Evolutionary conservation across 495 filamentous ascomycete species (phyloP).

Genomic region (Annulohypoxylon moriforme): DNA sequence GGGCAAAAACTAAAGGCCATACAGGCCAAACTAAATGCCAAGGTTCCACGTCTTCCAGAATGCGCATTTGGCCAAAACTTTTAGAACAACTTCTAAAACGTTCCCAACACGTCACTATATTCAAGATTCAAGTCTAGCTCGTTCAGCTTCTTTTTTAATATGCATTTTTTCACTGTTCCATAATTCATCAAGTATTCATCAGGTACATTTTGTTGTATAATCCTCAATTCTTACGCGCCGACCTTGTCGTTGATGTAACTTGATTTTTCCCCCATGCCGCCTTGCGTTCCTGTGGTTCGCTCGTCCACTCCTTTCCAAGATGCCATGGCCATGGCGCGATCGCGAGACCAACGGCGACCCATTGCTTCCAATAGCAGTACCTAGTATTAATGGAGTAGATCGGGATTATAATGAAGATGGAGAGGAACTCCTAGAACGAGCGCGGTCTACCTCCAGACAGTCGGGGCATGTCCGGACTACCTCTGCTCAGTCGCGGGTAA

Average conservation of each 20-base stretch:
- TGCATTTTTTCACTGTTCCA: slow-evolving; percentile 27
- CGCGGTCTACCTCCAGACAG: slow-evolving; percentile 48
- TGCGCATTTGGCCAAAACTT: slow-evolving; percentile 33
- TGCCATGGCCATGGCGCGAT: slow-evolving; percentile 54
- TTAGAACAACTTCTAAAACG: slow-evolving; percentile 21
- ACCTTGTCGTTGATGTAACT: slow-evolving; percentile 30
- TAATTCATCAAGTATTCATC: slow-evolving; percentile 34
- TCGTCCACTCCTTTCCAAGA: slow-evolving; percentile 41
- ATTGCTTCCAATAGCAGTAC: slow-evolving; percentile 52
- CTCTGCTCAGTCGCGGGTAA: slow-evolving; percentile 61
- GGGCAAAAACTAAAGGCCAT: no score
- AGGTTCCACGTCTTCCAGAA: slow-evolving; percentile 35
- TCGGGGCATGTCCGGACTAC: slow-evolving; percentile 54
- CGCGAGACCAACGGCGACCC: slow-evolving; percentile 51
- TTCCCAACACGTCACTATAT: slow-evolving; percentile 28
- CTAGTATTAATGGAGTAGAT: slow-evolving; percentile 47
- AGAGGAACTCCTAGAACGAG: slow-evolving; percentile 43
- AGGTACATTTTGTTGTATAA: slow-evolving; percentile 15
- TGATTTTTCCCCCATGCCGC: slow-evolving; percentile 39
- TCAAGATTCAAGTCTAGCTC: background rate
- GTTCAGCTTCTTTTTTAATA: slow-evolving; percentile 12
- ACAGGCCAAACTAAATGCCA: background rate
- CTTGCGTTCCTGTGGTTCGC: slow-evolving; percentile 36
- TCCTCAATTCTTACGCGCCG: slow-evolving; percentile 16
- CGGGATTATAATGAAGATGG: slow-evolving; percentile 43